Base-by-base conservation (phyloP, 2,329 filamentous ascomycete genomes). In the Aureobasidium sp. region DNA sequence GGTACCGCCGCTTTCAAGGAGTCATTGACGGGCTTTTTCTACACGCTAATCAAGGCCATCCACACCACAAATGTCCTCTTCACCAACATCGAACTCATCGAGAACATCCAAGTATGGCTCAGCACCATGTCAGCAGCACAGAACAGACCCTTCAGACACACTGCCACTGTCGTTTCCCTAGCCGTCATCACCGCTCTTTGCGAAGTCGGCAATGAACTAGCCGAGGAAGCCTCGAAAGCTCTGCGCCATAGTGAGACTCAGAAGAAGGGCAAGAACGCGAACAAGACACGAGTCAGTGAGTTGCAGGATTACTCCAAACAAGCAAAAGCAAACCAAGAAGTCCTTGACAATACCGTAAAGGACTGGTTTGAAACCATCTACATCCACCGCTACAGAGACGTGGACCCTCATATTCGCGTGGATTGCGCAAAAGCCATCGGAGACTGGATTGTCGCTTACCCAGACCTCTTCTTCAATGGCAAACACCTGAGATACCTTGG, bases 351-450 rank as follows among this genome's bases (percentile, higher is more conserved):
- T 33, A 81, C 87, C 63, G 85, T 97, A 62, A 87, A 87, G 67
- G 91, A 95, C 67, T 90, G 91, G 68, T 96, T 97, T 70, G 89
- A 96, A 67, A 89, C 90, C 1, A 87, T 97, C 50, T 99, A 96
- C 71, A 88, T 97, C 33, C 93, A 99, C 74, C 87, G 94, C 52
- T 99, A 97, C 74, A 89, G 94, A 64, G 94, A 99, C 71, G 85
- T 97, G 33, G 94, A 99, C 70, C 85, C 90, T 7, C 89, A 85
- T 68, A 96, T 99, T 66, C 85, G 94, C 59, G 85, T 88, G 0
- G 93, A 97, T 70, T 97, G 93, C 70, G 87, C 96, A 27, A 85
- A 89, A 65, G 90, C 91, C 15, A 80, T 99, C 9, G 91, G 92
- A 31, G 83, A 86, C 44, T 99, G 94, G 94, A 95, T 97, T 67